phyloP scores from a whole-genome alignment of 768 basidiomycete genomes.

The Lentinula boryana region DNA sequence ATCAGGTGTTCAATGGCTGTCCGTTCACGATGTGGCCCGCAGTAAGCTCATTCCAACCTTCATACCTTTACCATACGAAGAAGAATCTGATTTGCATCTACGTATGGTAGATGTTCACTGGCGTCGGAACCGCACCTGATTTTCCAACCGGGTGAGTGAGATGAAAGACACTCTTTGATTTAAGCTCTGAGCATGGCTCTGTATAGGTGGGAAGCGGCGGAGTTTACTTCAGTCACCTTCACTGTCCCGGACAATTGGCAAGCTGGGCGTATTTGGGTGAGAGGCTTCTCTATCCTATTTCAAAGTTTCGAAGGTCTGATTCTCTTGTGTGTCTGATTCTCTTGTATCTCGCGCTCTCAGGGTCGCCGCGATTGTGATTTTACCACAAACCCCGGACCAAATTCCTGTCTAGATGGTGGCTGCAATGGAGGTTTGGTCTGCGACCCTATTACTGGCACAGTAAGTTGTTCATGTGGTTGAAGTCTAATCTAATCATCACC shows the following conservation, averaged over 20 bases:
- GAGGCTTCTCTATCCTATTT: neutral
- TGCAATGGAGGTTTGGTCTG: slow-evolving; percentile 40
- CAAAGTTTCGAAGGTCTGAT: slow-evolving; percentile 6
- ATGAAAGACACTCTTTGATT: neutral
- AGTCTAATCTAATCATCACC: neutral
- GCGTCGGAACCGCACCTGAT: slow-evolving; percentile 38
- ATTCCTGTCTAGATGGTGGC: slow-evolving; percentile 41
- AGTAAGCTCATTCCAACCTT: slow-evolving; percentile 17
- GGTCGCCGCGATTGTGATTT: slow-evolving; percentile 46
- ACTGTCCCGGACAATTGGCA: slow-evolving; percentile 43
- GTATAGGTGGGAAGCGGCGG: slow-evolving; percentile 17
- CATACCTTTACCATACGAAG: slow-evolving; percentile 22
- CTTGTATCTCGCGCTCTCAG: slow-evolving; percentile 15
- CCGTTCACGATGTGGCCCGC: slow-evolving; percentile 44
- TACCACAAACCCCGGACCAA: slow-evolving; percentile 27
- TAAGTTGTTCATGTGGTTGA: slow-evolving; percentile 11
- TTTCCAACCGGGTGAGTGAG: slow-evolving; percentile 13
- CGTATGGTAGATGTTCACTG: slow-evolving; percentile 50
- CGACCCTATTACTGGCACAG: slow-evolving; percentile 32
- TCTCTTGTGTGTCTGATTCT: slow-evolving; percentile 11
- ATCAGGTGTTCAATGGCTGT: slow-evolving; percentile 34
- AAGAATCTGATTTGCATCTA: neutral
- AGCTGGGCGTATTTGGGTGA: slow-evolving; percentile 49
- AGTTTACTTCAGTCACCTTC: slow-evolving; percentile 24
- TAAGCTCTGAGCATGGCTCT: neutral